phyloP scores from a whole-genome alignment of 225 moss, liverwort and hornwort species.

The Asterella californica region DNA sequence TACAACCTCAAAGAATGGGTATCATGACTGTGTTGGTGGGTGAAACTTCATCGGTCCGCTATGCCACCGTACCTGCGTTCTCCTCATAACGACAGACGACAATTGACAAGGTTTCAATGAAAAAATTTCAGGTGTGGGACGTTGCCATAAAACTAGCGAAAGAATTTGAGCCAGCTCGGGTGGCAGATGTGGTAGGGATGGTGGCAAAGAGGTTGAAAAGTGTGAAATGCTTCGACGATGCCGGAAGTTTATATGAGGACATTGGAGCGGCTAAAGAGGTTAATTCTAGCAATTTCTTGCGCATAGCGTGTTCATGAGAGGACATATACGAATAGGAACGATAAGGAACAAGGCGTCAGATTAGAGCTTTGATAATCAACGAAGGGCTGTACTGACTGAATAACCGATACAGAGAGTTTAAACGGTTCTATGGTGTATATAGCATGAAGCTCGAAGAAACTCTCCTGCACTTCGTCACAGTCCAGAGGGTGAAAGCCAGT shows the following conservation, averaged over 20 bases:
- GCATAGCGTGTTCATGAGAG: neutral
- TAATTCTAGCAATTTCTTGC: neutral
- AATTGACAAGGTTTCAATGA: neutral
- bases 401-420: too few species aligned
- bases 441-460: too few species aligned
- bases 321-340: neutral
- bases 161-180: slow-evolving; percentile 54
- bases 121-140: slow-evolving; percentile 58
- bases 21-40: neutral
- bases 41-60: neutral
- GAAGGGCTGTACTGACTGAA: neutral
- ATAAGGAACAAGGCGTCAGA: too few species aligned
- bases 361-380: neutral
- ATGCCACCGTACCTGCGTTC: neutral
- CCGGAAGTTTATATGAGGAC: slow-evolving; percentile 67
- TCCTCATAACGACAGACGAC: neutral
- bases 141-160: slow-evolving; percentile 63
- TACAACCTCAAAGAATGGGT: neutral
- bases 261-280: slow-evolving; percentile 70
- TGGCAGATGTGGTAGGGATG: slow-evolving; percentile 56
- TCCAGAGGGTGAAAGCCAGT: neutral
- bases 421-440: too few species aligned
- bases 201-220: slow-evolving; percentile 54
- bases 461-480: too few species aligned
- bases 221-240: slow-evolving; percentile 56